Base-by-base conservation (phyloP, 73 alveolate species). In the Paramecium sonneborni region DNA sequence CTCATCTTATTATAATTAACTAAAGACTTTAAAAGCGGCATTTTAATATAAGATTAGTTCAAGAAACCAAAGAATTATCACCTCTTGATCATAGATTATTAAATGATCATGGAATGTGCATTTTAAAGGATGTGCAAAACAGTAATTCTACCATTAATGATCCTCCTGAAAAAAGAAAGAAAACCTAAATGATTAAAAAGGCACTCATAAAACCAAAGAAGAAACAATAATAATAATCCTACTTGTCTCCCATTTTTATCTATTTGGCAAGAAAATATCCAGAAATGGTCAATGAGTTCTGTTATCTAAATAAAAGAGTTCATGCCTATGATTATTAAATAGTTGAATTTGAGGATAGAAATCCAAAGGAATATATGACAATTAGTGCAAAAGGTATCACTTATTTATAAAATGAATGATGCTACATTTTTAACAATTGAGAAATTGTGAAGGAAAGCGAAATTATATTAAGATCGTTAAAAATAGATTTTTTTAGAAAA, bases 381-480 rank as follows among this genome's bases (percentile, higher is more conserved):
- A 95, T 96, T 28, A 76, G 95, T 85, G 92, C 96, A 6, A 92
- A 97, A 38, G 99, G 99, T 1, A 91, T 96, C 21, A 96, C 95
- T 14, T 97, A 96, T 58, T 96, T 96, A 82, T 76, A 88, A 52
- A 92, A 93, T 38, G 96, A 92, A n/a, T 5, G 96, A 93, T 11
- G 97, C 99, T 9, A 76, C 90, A 18, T 96, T 96, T 56, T 43
- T 94, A 88, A 58, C 97, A 10, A 92, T 96, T 32, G 95, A 94
- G 46, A 98, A 96, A 86, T 96, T 97, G 97, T 96, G 93, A 91
- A 87, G 99, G 74, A 97, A 96, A 85, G 89, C 86, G 7, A 92
- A 92, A 74, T 92, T 96, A 35, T 96, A 58, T 91, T 85, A 88
- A 38, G 72, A 93, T 39, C 92, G 95, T 20, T 62, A 94, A 58